Percentiles rank a stretch among this genome's conserved stretches.
Evolutionary conservation across 192 early-diverging fungal genomes (phyloP).

Genomic region (Gonapodya prolifera): DNA sequence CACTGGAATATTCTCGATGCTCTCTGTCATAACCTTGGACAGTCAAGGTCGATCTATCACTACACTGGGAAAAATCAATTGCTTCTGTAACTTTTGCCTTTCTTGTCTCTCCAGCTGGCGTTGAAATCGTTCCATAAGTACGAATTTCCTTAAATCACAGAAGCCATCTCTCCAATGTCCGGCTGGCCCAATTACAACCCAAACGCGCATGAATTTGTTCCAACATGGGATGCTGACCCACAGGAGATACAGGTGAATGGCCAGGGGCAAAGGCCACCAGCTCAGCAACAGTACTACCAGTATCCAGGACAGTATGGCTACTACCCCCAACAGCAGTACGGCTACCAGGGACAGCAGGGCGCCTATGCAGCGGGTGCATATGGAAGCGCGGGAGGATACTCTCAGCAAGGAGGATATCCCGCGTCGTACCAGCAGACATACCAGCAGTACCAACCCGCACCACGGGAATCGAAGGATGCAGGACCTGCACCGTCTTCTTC

Average conservation of each 20-base stretch:
- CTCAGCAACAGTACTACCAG: slow-evolving; percentile 11
- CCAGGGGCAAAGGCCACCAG: neutral
- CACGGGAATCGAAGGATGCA: neutral
- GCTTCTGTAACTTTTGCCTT: no score
- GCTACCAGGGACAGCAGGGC: slow-evolving; percentile 15
- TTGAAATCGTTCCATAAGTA: no score
- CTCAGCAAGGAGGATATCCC: slow-evolving; percentile 17
- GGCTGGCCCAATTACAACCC: neutral
- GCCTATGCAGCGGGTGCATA: slow-evolving; percentile 4
- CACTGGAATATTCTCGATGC: no score
- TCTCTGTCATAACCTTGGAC: no score
- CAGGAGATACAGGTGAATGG: neutral
- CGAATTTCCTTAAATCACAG: no score
- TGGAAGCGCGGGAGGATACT: neutral
- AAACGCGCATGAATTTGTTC: neutral
- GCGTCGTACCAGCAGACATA: slow-evolving; percentile 17
- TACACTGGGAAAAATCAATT: no score
- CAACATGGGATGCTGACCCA: neutral
- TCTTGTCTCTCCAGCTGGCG: no score
- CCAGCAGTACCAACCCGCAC: slow-evolving; percentile 14
- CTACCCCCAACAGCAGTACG: slow-evolving; percentile 5
- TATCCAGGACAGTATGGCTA: slow-evolving; percentile 10
- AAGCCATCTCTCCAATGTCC: no score
- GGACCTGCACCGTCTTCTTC: slow-evolving; percentile 6
- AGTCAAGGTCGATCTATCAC: no score